Base-by-base conservation (phyloP, 176 grass and related monocot species). In the Elaeis guineensis region DNA sequence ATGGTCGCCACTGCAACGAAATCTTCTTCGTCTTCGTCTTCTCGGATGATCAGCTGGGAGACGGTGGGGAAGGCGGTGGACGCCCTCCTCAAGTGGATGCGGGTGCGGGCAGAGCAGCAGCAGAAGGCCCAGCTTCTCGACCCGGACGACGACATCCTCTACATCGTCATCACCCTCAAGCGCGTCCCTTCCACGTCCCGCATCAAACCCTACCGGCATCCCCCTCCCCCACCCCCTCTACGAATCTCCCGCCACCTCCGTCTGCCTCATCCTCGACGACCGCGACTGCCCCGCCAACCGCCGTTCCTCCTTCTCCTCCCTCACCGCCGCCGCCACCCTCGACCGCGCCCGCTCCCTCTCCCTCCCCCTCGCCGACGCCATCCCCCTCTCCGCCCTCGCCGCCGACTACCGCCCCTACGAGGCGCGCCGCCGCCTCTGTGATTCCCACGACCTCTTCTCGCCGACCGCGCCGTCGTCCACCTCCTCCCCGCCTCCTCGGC, bases 401-500 rank as follows among this genome's bases (percentile, higher is more conserved):
- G 74, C 83, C 49, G 92, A 97, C 30, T 91, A 88, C n/a, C 75
- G 65, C 12, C 78, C 87, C 0, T 97, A 77, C 49, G 92, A 97
- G 62, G 81, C 87, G 2, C 83, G 92, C 50, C 58, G n/a, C n/a
- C 78, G 77, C 62, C 76, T 98, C 15, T 81, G 81, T 2, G 70
- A 49, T 3, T 98, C 84, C 24, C 73, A 98, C 28, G n/a, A 98
- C 67, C 75, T n/a, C 63, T 98, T 98, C 70, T n/a, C 51, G 93
- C 87, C 4, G 87, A 98, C 67, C 88, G 89, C n/a, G 71, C 66
- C 67, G 70, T 98, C 21, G 62, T 98, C 87, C 84, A 19, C n/a
- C 70, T 92, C 66, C 77, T 98, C 60, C 88, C 5, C 81, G 84
- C 17, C 76, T 98, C 57, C 73, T 98, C 21, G 93, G 87, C 0